Evolutionary conservation across 495 filamentous ascomycete genomes (phyloP).

Genomic region (Xylaria intraflava): DNA sequence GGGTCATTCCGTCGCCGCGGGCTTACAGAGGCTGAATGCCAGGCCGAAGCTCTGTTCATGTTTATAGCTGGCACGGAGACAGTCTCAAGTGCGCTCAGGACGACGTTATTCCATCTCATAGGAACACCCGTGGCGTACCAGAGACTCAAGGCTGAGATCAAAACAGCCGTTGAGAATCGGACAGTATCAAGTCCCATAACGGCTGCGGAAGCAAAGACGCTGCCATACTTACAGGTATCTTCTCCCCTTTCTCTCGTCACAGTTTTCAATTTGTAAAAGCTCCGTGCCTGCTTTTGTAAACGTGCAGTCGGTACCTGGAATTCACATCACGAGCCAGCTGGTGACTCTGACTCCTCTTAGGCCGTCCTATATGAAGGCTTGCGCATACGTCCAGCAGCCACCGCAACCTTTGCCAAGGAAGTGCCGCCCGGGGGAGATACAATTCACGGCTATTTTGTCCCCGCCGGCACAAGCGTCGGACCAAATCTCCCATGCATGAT

Average conservation of each 20-base stretch:
- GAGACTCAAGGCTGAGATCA: constrained; percentile 53
- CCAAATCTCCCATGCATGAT: constrained; percentile 50
- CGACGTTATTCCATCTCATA: constrained; percentile 48
- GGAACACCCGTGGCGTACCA: constrained; percentile 40
- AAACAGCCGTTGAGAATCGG: constrained; percentile 28
- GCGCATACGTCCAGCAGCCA: constrained; percentile 39
- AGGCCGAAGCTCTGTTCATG: constrained; percentile 32
- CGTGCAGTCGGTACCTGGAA: neutral
- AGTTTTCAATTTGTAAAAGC: constrained; percentile 15
- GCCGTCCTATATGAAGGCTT: constrained; percentile 43
- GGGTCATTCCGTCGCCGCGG: constrained; percentile 20
- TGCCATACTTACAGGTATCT: constrained; percentile 38
- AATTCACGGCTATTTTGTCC: constrained; percentile 45
- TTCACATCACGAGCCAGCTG: constrained; percentile 24
- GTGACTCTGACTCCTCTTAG: constrained; percentile 28
- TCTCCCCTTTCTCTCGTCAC: neutral
- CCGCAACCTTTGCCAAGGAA: constrained; percentile 41
- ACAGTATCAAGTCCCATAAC: constrained; percentile 30
- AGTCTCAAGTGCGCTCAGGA: constrained; percentile 50
- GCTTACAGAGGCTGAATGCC: constrained; percentile 15
- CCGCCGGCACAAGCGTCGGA: constrained; percentile 48
- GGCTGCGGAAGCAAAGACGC: constrained; percentile 33
- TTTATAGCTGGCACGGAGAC: constrained; percentile 61
- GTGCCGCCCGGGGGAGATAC: constrained; percentile 40
- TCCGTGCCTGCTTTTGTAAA: neutral